Evolutionary conservation across 2,329 filamentous ascomycete species (phyloP), one percentile per base, ranked within the genome.

Genomic region (Fusarium ramigenum): DNA sequence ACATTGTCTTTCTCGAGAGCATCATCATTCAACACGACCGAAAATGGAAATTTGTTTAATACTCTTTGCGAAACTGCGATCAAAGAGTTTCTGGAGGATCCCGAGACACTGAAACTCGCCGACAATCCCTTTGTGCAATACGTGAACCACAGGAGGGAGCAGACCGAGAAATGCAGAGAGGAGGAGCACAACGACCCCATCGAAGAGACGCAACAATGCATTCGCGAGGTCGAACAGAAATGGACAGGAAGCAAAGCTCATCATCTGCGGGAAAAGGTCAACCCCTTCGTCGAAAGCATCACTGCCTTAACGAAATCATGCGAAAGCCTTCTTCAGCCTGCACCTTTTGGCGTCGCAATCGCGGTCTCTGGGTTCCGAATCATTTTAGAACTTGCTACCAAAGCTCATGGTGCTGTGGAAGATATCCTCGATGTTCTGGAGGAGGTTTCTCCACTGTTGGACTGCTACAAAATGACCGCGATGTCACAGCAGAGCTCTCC

Each of bases 71-170:
- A 52, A 25, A 16, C 9, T 16, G n/a, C 32, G 6, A 36, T 52
- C 7, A 6, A 25, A 0, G 49, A 37, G 4, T 37, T 37, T 37
- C 23, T 52, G 2, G 1, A 37, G 5, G n/a, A 52, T 8, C n/a
- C 49, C 4, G 49, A 52, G 6, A 52, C 18, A 6, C 3, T 15
- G 3, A 37, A 52, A 5, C 9, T 25, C 5, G 9, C 9, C 6
- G n/a, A 52, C 2, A 37, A 37, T 9, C 49, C n/a, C 12, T 52
- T 52, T 7, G 32, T 52, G 9, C n/a, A 34, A 10, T 37, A 37
- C 12, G 32, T 37, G 3, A 52, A 18, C 7, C 9, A 52, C 16
- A 52, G 32, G 16, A 52, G 25, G 9, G 32, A 37, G 18, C 49
- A 52, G 12, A 15, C 15, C 6, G 32, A 37, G 2, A 25, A 21